A percentile compares a stretch with the other conserved stretches of the same genome.
Evolutionary conservation across 2,329 filamentous ascomycete species (phyloP).

Genomic region (Venturia oleaginea): DNA sequence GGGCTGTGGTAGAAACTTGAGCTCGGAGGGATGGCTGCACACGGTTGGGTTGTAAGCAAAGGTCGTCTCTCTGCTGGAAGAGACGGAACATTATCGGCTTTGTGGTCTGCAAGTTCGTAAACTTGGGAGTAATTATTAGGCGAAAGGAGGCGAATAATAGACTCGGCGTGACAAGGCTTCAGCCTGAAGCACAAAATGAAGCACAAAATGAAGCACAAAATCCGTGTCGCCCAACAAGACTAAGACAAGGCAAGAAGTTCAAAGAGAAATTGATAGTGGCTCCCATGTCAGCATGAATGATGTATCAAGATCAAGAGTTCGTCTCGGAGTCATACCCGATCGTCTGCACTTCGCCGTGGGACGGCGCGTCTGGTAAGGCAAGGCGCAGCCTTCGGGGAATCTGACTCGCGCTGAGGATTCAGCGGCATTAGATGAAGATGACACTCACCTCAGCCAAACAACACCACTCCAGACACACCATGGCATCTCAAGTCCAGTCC

Average conservation of each 20-base stretch:
- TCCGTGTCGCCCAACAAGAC: no score
- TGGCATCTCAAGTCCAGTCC: not conserved
- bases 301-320: not conserved
- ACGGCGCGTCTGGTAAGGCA: not conserved
- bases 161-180: not conserved
- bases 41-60: no score
- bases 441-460: not conserved
- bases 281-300: not conserved
- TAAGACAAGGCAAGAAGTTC: not conserved
- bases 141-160: no score
- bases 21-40: no score
- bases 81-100: no score
- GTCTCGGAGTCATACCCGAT: not conserved
- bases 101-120: no score
- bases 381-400: not conserved
- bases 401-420: constrained; percentile 3
- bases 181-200: not conserved
- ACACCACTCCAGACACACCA: not conserved
- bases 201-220: no score
- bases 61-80: no score
- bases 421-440: not conserved
- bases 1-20: no score
- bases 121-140: no score
- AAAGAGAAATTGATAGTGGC: not conserved
- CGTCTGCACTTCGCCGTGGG: not conserved